These are phyloP conservation scores for Colletotrichum sp. DNA, from an alignment of 2,329 filamentous ascomycete genomes.

Conservation along the genomic window DNA sequence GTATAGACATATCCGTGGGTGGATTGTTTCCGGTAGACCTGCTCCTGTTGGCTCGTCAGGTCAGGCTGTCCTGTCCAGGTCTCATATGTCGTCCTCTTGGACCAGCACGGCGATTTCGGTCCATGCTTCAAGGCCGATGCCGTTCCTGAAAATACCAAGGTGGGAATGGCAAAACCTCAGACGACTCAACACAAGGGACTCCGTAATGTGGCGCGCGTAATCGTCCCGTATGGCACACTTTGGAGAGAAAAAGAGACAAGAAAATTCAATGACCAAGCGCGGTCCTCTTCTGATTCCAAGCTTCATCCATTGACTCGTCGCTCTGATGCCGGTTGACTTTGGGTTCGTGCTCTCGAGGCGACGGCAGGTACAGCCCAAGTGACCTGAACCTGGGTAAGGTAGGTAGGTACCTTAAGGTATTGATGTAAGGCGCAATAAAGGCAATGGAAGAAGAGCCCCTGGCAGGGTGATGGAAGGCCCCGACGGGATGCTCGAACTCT, in stretches of 20 bases:
- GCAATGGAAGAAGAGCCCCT: not conserved
- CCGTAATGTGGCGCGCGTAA: not conserved
- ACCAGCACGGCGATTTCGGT: not conserved
- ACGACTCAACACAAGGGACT: conserved; percentile 14
- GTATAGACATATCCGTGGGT: not conserved
- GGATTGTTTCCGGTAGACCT: not conserved
- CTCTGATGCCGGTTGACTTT: not conserved
- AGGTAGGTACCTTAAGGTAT: not conserved
- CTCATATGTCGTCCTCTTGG: not conserved
- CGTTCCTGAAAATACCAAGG: not conserved
- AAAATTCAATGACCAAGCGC: not conserved
- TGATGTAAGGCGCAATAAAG: not conserved
- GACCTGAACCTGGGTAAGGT: not conserved
- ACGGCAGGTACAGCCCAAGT: not conserved
- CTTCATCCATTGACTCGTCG: not conserved
- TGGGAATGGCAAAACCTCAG: conserved; percentile 12
- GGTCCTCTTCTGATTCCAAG: not conserved
- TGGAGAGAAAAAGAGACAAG: not conserved
- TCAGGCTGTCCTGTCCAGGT: not conserved
- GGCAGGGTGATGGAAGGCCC: not conserved
- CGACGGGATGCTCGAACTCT: not conserved
- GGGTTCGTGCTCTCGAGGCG: not conserved
- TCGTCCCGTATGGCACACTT: not conserved
- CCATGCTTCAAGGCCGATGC: not conserved
- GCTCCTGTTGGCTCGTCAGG: not conserved